Evolutionary conservation across 768 basidiomycete genomes (phyloP), one percentile per base, ranked within the genome.

Genomic region (Psilocybe tampanensis): DNA sequence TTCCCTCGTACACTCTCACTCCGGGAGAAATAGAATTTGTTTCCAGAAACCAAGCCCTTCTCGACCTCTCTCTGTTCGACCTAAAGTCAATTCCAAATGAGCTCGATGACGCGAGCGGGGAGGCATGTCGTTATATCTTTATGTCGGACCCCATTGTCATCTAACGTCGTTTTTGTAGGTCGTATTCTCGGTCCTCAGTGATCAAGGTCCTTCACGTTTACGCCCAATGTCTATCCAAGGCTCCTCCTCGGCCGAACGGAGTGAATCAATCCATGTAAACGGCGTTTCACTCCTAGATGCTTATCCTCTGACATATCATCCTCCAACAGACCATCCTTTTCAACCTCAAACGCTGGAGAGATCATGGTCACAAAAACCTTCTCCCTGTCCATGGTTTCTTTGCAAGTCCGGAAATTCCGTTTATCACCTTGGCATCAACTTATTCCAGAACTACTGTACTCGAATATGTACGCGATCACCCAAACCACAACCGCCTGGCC

Each of bases 291-390:
- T 29, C 26, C 26, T 29, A 9, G 26, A 29, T 18, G 29, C 23
- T 15, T 1, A 3, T 3, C 2, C 17, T 33, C n/a, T 24, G 15
- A 43, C 22, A 2, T 2, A 24, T 42, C 18, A 24, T 21, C 34
- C 8, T 15, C 23, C 12, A 11, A 11, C 23, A 56, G 55, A 56
- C 13, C 11, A 56, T 49, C 12, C 24, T 56, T 8, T 48, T 17
- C 15, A 56, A 56, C 22, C n/a, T 56, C 11, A 48, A 34, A 44
- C 32, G 47, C 32, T 56, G 56, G 56, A 21, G 42, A 19, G 33
- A 32, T 19, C 19, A 11, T 13, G 24, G 8, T 17, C 34, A 48
- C 21, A 36, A 21, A 21, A 51, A 52, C 44, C 18, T 52, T 6
- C 34, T 57, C 24, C 17, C 26, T 1, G 39, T 57, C 8, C 32